Percentiles rank a stretch among this genome's conserved stretches.
Conservation (phyloP, 257 asterid species). For the Ophiorrhiza pumila region DNA sequence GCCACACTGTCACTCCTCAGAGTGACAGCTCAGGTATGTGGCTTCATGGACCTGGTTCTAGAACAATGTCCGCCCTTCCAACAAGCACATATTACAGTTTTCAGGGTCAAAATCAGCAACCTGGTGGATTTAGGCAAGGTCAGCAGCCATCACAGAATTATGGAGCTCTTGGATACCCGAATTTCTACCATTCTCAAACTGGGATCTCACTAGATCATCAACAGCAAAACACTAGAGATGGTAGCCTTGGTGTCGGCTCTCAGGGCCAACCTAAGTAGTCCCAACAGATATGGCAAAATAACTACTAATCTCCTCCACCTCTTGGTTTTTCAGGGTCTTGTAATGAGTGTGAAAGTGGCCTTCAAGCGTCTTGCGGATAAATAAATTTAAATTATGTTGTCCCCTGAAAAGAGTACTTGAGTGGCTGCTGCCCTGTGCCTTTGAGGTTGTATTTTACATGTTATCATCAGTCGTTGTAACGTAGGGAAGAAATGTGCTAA, state of each 20-base stretch:
- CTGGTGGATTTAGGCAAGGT: conserved; percentile 74
- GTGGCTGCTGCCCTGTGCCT: conserved; percentile 44
- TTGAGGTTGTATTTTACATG: conserved; percentile 46
- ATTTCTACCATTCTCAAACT: conserved; percentile 67
- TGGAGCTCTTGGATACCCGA: conserved; percentile 67
- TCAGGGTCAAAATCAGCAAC: conserved; percentile 68
- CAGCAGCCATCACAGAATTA: conserved; percentile 78
- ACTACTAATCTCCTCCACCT: conserved; percentile 55
- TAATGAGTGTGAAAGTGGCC: conserved; percentile 48
- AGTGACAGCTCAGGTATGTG: conserved; percentile 66
- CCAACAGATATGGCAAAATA: conserved; percentile 77
- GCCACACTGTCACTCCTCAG: conserved; percentile 30
- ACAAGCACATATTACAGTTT: conserved; percentile 52
- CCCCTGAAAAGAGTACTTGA: conserved; percentile 25
- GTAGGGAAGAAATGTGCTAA: conserved; percentile 47
- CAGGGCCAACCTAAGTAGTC: conserved; percentile 80
- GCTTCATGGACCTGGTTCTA: conserved; percentile 76
- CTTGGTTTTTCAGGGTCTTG: conserved; percentile 47
- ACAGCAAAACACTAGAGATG: conserved; percentile 62
- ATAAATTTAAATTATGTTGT: conserved; percentile 21
- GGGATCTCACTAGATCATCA: conserved; percentile 58
- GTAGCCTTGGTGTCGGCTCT: conserved; percentile 44
- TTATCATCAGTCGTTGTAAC: conserved; percentile 46
- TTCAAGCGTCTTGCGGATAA: conserved; percentile 29
- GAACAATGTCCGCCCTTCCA: conserved; percentile 68